Percentiles rank a stretch among this genome's conserved stretches.
Conservation (phyloP, 805 yeast genomes). For the Kurtzmaniella fragi region DNA sequence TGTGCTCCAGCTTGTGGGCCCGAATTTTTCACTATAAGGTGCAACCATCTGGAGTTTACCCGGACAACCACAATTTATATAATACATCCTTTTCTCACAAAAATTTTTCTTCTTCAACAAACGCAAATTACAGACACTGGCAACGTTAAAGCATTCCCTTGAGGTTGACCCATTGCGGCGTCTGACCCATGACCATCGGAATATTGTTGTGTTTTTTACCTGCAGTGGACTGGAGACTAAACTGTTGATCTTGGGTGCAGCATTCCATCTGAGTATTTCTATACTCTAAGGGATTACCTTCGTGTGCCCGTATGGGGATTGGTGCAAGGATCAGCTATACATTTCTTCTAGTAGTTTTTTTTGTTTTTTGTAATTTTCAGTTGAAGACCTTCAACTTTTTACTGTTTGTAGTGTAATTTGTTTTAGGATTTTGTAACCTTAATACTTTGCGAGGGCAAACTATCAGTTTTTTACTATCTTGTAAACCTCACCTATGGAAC, state of each 20-base stretch:
- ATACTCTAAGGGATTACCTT: slow-evolving; percentile 64
- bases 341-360: slow-evolving; percentile 12
- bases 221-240: slow-evolving; percentile 58
- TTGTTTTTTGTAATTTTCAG: no score
- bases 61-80: slow-evolving; percentile 15
- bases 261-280: slow-evolving; percentile 49
- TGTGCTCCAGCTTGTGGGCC: no score
- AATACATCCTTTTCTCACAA: slow-evolving; percentile 6
- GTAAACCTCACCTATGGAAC: no score
- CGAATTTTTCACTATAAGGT: no score
- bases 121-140: slow-evolving; percentile 68
- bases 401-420: no score
- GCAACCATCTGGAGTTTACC: no score
- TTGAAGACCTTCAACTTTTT: no score
- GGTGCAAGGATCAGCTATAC: slow-evolving; percentile 63
- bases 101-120: slow-evolving; percentile 18
- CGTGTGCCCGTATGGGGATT: slow-evolving; percentile 71
- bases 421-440: no score
- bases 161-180: slow-evolving; percentile 67
- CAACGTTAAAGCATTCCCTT: slow-evolving; percentile 59
- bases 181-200: slow-evolving; percentile 67
- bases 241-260: slow-evolving; percentile 71
- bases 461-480: no score
- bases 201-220: slow-evolving; percentile 46
- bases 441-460: no score